Evolutionary conservation across 805 yeast species (phyloP).

Genomic region (Candida germanica): DNA sequence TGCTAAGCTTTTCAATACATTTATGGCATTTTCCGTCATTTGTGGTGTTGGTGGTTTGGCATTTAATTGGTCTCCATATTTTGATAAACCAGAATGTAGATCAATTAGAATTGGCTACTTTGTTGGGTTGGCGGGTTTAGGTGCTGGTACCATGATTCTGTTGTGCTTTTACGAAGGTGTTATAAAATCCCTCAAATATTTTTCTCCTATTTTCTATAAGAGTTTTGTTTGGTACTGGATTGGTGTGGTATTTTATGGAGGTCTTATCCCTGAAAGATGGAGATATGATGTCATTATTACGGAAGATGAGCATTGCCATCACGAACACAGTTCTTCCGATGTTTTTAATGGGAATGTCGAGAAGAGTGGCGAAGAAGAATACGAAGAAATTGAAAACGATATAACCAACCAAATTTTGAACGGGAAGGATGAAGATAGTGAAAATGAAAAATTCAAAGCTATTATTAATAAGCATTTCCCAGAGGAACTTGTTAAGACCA

Average conservation of each 20-base stretch:
- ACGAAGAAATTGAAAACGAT: slow-evolving; percentile 24
- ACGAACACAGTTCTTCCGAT: slow-evolving; percentile 26
- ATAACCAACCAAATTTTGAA: slow-evolving; percentile 9
- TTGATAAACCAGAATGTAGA: slow-evolving; percentile 84
- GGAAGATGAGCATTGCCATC: slow-evolving; percentile 29
- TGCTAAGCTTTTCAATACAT: slow-evolving; percentile 45
- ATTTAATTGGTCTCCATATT: slow-evolving; percentile 89
- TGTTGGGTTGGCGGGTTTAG: slow-evolving; percentile 72
- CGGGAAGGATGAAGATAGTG: slow-evolving; percentile 9
- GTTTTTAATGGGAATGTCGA: slow-evolving; percentile 33
- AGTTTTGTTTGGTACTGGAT: slow-evolving; percentile 70
- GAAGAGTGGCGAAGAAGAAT: slow-evolving; percentile 38
- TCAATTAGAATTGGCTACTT: slow-evolving; percentile 78
- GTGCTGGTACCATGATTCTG: slow-evolving; percentile 61
- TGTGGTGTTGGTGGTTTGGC: slow-evolving; percentile 72
- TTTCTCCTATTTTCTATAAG: slow-evolving; percentile 63
- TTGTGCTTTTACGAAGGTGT: slow-evolving; percentile 57
- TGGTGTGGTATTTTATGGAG: slow-evolving; percentile 87
- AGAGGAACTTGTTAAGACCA: slow-evolving; percentile 27
- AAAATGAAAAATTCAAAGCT: slow-evolving; percentile 21
- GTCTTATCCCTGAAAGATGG: slow-evolving; percentile 86
- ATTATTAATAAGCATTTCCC: slow-evolving; percentile 39
- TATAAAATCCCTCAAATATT: slow-evolving; percentile 48
- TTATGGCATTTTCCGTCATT: slow-evolving; percentile 57
- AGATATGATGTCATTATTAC: slow-evolving; percentile 65